These are phyloP conservation scores for Penicillium alfredii DNA, from an alignment of 495 filamentous ascomycete species.

Conservation along the genomic window DNA sequence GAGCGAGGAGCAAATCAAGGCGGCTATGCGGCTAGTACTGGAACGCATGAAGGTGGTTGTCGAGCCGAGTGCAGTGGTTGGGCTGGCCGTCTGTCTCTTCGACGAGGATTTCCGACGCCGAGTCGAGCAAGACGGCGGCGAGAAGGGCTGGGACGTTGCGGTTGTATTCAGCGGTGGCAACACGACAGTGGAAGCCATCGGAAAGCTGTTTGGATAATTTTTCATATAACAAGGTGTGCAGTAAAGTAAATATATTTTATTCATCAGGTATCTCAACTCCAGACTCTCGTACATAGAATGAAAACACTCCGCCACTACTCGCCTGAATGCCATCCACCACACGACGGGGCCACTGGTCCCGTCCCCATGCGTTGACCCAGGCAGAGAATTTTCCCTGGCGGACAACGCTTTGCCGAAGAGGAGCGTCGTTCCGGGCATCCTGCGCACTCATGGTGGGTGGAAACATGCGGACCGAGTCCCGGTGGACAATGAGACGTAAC, in stretches of 20 bases:
- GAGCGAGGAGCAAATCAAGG: slow-evolving; percentile 74
- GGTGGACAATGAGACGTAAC: slow-evolving; percentile 42
- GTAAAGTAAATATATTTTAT: not conserved
- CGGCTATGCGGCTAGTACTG: slow-evolving; percentile 68
- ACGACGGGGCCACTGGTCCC: slow-evolving; percentile 38
- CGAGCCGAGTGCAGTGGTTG: slow-evolving; percentile 85
- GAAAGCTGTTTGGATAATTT: slow-evolving; percentile 29
- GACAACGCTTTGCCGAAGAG: slow-evolving; percentile 36
- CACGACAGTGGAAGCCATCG: slow-evolving; percentile 72
- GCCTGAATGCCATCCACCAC: slow-evolving; percentile 28
- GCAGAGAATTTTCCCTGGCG: slow-evolving; percentile 35
- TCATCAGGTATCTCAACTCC: slow-evolving; percentile 16
- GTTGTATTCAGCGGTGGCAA: slow-evolving; percentile 89
- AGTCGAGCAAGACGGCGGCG: slow-evolving; percentile 65
- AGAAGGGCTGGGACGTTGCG: slow-evolving; percentile 79
- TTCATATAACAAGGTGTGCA: not conserved
- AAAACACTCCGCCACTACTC: slow-evolving; percentile 27
- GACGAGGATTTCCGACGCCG: slow-evolving; percentile 73
- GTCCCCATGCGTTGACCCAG: slow-evolving; percentile 42
- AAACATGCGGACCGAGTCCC: slow-evolving; percentile 46
- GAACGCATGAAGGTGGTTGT: slow-evolving; percentile 90
- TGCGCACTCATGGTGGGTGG: slow-evolving; percentile 46
- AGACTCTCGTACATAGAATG: slow-evolving; percentile 19
- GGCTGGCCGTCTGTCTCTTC: slow-evolving; percentile 74
- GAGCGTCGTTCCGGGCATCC: slow-evolving; percentile 49